Evolutionary conservation across 768 basidiomycete genomes (phyloP).

Genomic region (Suillus fuscotomentosus): DNA sequence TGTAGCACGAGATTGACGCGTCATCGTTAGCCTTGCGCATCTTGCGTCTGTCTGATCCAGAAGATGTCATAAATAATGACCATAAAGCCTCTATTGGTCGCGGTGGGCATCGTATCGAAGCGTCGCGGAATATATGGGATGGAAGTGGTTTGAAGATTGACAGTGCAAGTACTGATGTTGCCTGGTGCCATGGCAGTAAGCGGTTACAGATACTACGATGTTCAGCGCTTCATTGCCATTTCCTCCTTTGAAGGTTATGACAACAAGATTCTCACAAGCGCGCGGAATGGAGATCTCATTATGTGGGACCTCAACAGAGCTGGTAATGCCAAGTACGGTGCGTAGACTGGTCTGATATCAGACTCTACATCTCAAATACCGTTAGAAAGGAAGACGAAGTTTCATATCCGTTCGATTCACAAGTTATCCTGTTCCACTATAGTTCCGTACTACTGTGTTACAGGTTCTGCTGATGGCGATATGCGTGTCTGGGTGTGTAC

Average conservation of each 20-base stretch:
- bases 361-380: conserved; percentile 11
- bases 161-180: conserved; percentile 74
- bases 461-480: conserved; percentile 79
- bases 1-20: conserved; percentile 10
- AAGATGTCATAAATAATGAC: conserved; percentile 38
- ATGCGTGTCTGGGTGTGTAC: conserved; percentile 73
- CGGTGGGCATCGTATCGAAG: conserved; percentile 68
- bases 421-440: conserved; percentile 65
- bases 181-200: conserved; percentile 73
- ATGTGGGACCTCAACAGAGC: conserved; percentile 78
- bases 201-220: background rate
- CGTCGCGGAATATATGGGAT: conserved; percentile 76
- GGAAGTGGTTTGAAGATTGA: conserved; percentile 77
- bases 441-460: conserved; percentile 70
- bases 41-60: conserved; percentile 53
- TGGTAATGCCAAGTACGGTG: conserved; percentile 70
- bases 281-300: conserved; percentile 77
- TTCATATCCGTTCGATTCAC: conserved; percentile 73
- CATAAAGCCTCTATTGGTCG: conserved; percentile 53
- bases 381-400: conserved; percentile 64
- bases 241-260: conserved; percentile 49
- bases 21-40: conserved; percentile 54
- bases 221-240: conserved; percentile 3
- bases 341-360: conserved; percentile 16
- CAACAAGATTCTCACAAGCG: conserved; percentile 79